These are phyloP conservation scores for Magnolia sinica DNA, from an alignment of 164 flowering plant species.

Conservation along the genomic window DNA sequence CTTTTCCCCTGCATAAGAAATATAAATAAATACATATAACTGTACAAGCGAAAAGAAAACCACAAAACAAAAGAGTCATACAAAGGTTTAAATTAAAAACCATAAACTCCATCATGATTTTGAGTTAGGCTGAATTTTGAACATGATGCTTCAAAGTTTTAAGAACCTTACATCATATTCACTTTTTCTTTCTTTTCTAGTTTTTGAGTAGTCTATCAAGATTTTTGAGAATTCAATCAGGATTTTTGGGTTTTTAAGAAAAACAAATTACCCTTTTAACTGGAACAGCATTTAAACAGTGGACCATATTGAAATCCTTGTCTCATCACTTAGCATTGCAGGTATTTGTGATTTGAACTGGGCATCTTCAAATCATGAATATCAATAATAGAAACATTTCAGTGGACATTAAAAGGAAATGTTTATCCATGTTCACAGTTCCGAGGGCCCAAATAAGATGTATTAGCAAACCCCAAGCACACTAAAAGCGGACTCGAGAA, in stretches of 20 bases:
- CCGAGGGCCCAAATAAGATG: no score
- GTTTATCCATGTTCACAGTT: no score
- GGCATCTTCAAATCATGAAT: no score
- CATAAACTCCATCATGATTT: not conserved
- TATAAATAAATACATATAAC: not conserved
- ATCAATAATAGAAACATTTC: no score
- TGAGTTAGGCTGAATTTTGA: not conserved
- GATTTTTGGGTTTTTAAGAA: not conserved
- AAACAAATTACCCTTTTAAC: not conserved
- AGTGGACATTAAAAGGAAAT: no score
- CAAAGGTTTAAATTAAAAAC: not conserved
- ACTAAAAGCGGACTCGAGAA: no score
- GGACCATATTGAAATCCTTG: no score
- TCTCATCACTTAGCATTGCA: no score
- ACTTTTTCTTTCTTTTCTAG: no score
- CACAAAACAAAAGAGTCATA: no score
- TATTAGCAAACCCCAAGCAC: no score
- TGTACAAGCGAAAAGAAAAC: not conserved
- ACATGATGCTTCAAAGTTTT: not conserved
- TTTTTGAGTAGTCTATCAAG: not conserved
- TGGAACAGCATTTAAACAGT: not conserved
- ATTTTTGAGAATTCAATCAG: not conserved
- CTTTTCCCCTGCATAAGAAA: constrained; percentile 50
- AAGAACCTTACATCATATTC: not conserved
- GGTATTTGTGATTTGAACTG: no score